Conservation (phyloP, 495 filamentous ascomycete genomes). For the Lasiosphaeriaceae sp. region DNA sequence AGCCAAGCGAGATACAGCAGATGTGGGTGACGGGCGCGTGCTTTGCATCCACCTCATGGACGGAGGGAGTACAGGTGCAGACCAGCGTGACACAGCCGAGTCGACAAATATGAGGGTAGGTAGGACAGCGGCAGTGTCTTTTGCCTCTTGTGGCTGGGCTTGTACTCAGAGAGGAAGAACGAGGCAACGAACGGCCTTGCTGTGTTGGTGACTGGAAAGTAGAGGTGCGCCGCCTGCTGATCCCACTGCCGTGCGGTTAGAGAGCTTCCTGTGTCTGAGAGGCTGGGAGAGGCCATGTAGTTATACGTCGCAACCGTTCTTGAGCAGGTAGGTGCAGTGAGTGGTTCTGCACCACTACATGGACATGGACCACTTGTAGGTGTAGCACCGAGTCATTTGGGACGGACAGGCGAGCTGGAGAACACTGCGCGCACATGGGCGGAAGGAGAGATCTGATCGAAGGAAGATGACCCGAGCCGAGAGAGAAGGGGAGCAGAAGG, state of each 20-base stretch:
- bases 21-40: background rate
- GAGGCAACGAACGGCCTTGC: background rate
- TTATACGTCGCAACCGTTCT: slow-evolving; percentile 8
- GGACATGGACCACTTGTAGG: slow-evolving; percentile 9
- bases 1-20: background rate
- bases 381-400: slow-evolving; percentile 7
- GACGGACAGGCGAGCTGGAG: slow-evolving; percentile 5
- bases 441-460: slow-evolving; percentile 8
- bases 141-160: background rate
- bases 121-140: background rate
- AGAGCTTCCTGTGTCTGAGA: background rate
- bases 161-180: background rate
- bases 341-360: slow-evolving; percentile 8
- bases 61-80: background rate
- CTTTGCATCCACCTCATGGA: background rate
- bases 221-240: slow-evolving; percentile 6
- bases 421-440: background rate
- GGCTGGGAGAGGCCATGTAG: slow-evolving; percentile 12
- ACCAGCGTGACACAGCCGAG: slow-evolving; percentile 1
- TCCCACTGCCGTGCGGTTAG: slow-evolving; percentile 4
- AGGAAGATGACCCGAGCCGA: background rate
- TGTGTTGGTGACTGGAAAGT: slow-evolving; percentile 2
- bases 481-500: background rate
- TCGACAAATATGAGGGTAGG: background rate
- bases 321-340: slow-evolving; percentile 1